Evolutionary conservation across 768 basidiomycete species (phyloP), one percentile per base, ranked within the genome.

Genomic region (Agrocybe praecox): DNA sequence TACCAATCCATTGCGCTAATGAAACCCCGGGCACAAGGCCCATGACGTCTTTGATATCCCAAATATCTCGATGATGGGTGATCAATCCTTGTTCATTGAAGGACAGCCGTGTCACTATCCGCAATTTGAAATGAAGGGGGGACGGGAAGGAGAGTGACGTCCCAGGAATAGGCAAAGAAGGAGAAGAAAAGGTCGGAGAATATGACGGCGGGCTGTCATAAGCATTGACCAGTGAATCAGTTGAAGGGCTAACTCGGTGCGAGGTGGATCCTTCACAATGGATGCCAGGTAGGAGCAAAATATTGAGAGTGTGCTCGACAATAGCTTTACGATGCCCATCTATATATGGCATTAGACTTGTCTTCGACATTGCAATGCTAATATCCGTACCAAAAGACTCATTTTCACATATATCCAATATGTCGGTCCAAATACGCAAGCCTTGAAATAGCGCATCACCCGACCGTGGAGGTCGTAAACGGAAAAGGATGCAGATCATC

Each of bases 21-120:
- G 83, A 80, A 57, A 84, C 79, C 3, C 90, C 89, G 3, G 90
- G 90, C 9, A 91, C 67, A 40, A 92, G 80, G 34, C 86, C 85
- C 64, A 91, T 76, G 56, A 93, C 75, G 66, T 94, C 92, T 67
- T 87, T 84, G 43, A 90, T 76, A 62, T 93, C 90, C 89, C 89
- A 92, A 36, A 89, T 78, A 65, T 93, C 92, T 24, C 89, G 81
- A 67, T 94, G 92, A 63, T 86, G 82, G 4, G 89, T 87, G 59
- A 94, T 86, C 57, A 80, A 82, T n/a, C 88, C 89, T 65, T 87
- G 86, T 62, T 92, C 91, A 70, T 92, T 92, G 71, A 94, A 91
- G 29, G 82, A 80, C 33, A 93, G 79, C 24, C 86, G 82, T 4
- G 90, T 89, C 55, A 89, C 79, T 48, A 92, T 81, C 46, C 80